These are phyloP conservation scores for Dactylellina haptotyla DNA, from an alignment of 2,329 filamentous ascomycete species.

Conservation along the genomic window DNA sequence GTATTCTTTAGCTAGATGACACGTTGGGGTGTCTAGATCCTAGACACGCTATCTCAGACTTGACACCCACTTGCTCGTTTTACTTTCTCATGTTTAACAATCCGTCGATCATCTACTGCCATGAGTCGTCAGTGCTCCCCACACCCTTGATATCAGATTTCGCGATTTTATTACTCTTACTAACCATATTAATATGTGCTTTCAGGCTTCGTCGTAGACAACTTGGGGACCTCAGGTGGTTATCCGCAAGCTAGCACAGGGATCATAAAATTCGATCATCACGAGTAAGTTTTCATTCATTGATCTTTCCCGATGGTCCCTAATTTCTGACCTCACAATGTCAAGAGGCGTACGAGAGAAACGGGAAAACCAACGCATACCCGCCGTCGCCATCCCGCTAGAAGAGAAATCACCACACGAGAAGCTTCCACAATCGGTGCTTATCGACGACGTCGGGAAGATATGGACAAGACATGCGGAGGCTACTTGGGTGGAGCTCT, in stretches of 20 bases:
- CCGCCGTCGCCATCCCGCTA: constrained; percentile 38
- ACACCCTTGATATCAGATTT: too few species aligned
- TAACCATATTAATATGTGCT: constrained; percentile 9
- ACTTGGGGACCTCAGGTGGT: constrained; percentile 4
- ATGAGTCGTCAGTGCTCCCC: constrained; percentile 10
- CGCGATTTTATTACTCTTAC: constrained; percentile 25
- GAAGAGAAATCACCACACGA: constrained; percentile 39
- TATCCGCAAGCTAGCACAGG: constrained; percentile 15
- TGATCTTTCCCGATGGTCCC: background rate
- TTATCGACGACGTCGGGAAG: constrained; percentile 46
- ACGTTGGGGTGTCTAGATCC: constrained; percentile 18
- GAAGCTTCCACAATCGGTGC: constrained; percentile 28
- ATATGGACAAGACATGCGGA: constrained; percentile 59
- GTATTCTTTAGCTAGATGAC: constrained; percentile 18
- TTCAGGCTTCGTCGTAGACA: constrained; percentile 4
- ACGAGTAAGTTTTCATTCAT: constrained; percentile 11
- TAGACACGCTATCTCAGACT: background rate
- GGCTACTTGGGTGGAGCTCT: constrained; percentile 68
- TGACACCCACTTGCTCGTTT: constrained; percentile 16
- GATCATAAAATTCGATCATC: constrained; percentile 23
- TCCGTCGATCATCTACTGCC: background rate
- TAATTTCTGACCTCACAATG: background rate
- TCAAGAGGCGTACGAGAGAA: constrained; percentile 34
- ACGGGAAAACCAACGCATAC: constrained; percentile 33
- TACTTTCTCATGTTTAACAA: constrained; percentile 13